Evolutionary conservation across 2,329 filamentous ascomycete genomes (phyloP).

Genomic region (Scedosporium aurantiacum): DNA sequence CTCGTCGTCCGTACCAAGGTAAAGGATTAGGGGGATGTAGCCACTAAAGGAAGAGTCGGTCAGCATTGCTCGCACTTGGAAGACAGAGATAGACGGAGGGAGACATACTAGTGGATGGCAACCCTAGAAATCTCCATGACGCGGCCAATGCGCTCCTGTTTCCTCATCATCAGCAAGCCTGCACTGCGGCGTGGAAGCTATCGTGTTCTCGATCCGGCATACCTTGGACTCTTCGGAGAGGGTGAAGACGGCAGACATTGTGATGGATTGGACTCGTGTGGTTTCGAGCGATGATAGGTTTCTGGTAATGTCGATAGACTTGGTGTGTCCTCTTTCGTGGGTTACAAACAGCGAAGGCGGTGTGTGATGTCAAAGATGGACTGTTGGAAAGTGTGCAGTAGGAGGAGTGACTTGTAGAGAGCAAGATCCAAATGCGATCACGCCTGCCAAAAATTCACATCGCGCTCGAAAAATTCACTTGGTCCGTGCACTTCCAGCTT

Average conservation of each 20-base stretch:
- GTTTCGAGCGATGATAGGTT: background rate
- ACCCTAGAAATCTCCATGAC: slow-evolving; percentile 91
- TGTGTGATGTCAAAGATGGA: too few relatives aligned
- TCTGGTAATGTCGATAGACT: background rate
- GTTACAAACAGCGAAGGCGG: too few relatives aligned
- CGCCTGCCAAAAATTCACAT: background rate
- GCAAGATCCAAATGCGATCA: background rate
- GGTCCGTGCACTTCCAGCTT: background rate
- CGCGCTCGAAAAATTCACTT: slow-evolving; percentile 3
- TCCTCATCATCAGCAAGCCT: slow-evolving; percentile 6
- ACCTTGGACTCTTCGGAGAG: slow-evolving; percentile 98
- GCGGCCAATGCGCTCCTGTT: slow-evolving; percentile 91
- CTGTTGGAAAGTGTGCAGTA: background rate
- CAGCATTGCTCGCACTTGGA: background rate
- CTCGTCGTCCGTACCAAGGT: slow-evolving; percentile 58
- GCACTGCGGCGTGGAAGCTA: background rate
- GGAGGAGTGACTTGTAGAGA: background rate
- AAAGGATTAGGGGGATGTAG: slow-evolving; percentile 92
- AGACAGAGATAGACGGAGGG: background rate
- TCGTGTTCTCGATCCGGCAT: slow-evolving; percentile 10
- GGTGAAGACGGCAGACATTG: slow-evolving; percentile 34
- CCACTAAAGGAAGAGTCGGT: slow-evolving; percentile 46
- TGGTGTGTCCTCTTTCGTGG: background rate
- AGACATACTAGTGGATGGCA: slow-evolving; percentile 82
- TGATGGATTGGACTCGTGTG: background rate